These are phyloP conservation scores for Dryadomyces sulphureus DNA, from an alignment of 2,329 filamentous ascomycete species.

Conservation along the genomic window DNA sequence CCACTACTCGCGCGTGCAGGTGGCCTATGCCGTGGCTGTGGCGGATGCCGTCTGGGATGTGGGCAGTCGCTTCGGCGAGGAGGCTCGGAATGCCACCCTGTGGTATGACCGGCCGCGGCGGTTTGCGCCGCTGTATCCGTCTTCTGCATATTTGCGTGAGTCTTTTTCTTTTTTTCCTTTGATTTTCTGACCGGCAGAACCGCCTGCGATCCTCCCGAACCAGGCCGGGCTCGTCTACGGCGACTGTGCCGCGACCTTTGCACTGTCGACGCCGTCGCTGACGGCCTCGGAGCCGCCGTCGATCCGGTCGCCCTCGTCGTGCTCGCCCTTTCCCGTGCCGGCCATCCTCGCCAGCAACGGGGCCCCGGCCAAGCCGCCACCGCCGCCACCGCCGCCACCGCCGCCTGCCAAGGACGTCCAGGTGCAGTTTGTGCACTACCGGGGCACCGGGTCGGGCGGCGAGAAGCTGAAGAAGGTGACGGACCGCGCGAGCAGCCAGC, in stretches of 20 bases:
- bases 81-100: slow-evolving; percentile 1
- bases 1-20: slow-evolving; percentile 2
- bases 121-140: neutral
- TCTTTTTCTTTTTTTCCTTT: neutral
- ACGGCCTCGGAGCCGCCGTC: too few relatives aligned
- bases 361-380: too few relatives aligned
- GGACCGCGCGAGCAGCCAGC: neutral
- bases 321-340: neutral
- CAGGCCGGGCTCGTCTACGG: neutral
- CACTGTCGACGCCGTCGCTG: too few relatives aligned
- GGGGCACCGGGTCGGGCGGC: neutral
- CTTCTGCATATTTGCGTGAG: too few relatives aligned
- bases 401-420: neutral
- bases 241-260: neutral
- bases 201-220: neutral
- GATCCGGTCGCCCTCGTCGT: neutral
- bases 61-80: slow-evolving; percentile 3
- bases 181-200: neutral
- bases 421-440: slow-evolving; percentile 4
- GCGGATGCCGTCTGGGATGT: slow-evolving; percentile 1
- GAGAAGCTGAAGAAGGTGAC: neutral
- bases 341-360: neutral
- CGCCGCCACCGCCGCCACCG: neutral
- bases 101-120: neutral
- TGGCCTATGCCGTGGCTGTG: slow-evolving; percentile 1